Evolutionary conservation across 257 asterid genomes (phyloP), one percentile per base, ranked within the genome.

Genomic region (Leonotis leonurus): DNA sequence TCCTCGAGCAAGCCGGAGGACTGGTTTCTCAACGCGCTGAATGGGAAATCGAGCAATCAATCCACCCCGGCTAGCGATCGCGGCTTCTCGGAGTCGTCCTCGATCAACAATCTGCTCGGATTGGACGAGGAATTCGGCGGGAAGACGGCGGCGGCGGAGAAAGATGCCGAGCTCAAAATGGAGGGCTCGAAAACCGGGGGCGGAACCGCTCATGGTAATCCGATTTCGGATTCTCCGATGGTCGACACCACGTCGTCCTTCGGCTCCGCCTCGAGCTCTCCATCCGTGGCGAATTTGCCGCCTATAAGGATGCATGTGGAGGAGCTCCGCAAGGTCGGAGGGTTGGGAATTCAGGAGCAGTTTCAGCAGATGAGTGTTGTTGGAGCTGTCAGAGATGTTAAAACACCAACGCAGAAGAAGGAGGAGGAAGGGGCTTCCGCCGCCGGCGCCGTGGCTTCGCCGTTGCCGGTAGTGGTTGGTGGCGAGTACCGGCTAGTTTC

Each of bases 71-170:
- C 72, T 4, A 72, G 77, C 56, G 86, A 77, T 64, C 78, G 67
- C 20, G 86, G 71, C 3, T 80, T 77, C 16, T 85, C 96, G 0
- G 98, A 88, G 17, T 66, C 95, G 8, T 88, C 96, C 1, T 91
- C 98, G 25, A 80, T 86, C 17, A 91, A 91, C 81, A 78, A 79
- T 57, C 77, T 91, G 9, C 80, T 91, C 3, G 96, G 98, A n/a
- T 75, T 90, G 45, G 98, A 85, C 24, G 91, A 83, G 32, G 82
- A 81, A 48, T 70, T 49, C 44, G 75, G 39, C 5, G 69, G 48
- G 3, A 72, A 70, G 77, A n/a, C n/a, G n/a, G n/a, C n/a, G n/a
- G 73, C 60, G 49, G 69, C 36, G 51, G 69, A 58, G 54, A 75
- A 70, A 43, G 74, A 75, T 4, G 69, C 21, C 17, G 75, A 39